Base-by-base conservation (phyloP, 2,329 filamentous ascomycete genomes). In the Sclerotiophoma versabilis region DNA sequence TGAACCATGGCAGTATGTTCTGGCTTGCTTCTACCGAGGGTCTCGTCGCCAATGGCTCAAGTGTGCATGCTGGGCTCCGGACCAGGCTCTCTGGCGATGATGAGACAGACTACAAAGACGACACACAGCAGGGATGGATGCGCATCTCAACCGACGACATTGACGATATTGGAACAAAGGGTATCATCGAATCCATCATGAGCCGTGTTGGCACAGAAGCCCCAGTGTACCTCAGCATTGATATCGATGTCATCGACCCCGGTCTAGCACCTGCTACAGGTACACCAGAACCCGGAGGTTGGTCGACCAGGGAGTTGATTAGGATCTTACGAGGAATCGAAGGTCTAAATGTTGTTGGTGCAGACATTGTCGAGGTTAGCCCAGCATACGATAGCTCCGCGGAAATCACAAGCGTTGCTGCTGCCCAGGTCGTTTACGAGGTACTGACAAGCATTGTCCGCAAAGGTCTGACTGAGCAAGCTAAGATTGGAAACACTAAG, bases 1-100 rank as follows among this genome's bases (percentile, higher is more conserved):
- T 96, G 79, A 96, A 88, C 69, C 92, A 96, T 75, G 92, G 93
- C 4, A 91, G 86, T 63, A 95, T 96, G 87, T 96, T 96, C 81
- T 93, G 91, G 89, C 84, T 93, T 63, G 92, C 92, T 5, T 87
- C 87, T 42, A 86, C 87, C 25, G 92, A 96, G 73, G 91, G 90
- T 0, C 78, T 96, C 22, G 87, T 96, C 53, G 81, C 84, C 56
- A 93, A 93, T 73, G 78, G 81, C 12, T 88, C 84, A 0, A 90
- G 86, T 19, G 90, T 95, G 5, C 92, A 96, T 73, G 92, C 91
- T 0, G 92, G 92, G 1, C 79, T 96, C 44, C 87, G 92, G 37
- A 96, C 91, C 0, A 83, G 91, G 1, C 80, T 96, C 5, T 86
- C 84, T 0, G 76, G 79, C 36, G 86, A 86, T 64, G 88, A 83